phyloP scores from a whole-genome alignment of 495 filamentous ascomycete species.

The Hypomontagnella submonticulosa region DNA sequence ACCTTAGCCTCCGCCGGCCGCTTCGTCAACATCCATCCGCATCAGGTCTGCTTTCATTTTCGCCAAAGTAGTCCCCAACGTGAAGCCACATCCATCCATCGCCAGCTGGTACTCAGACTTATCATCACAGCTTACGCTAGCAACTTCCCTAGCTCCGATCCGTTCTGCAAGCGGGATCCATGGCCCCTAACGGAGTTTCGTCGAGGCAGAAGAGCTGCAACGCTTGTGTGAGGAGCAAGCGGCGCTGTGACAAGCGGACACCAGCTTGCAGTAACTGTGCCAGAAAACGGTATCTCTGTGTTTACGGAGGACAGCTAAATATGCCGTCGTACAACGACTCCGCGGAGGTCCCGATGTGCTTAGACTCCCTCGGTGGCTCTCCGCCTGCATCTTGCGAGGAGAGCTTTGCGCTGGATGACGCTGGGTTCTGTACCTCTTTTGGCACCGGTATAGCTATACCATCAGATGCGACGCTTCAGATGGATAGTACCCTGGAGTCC shows the following conservation, averaged over 20 bases:
- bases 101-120: background rate
- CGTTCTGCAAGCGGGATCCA: constrained; percentile 3
- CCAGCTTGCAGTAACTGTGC: constrained; percentile 51
- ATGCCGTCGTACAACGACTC: constrained; percentile 15
- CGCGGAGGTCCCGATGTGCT: constrained; percentile 13
- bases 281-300: constrained; percentile 46
- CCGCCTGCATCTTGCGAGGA: constrained; percentile 1
- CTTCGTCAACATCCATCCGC: background rate
- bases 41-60: background rate
- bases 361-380: constrained; percentile 17
- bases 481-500: constrained; percentile 25
- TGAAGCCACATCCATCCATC: background rate
- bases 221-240: constrained; percentile 51
- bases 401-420: background rate
- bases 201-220: constrained; percentile 55
- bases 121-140: background rate
- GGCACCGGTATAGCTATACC: constrained; percentile 4
- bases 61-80: background rate
- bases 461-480: constrained; percentile 11
- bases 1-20: background rate
- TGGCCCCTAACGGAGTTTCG: constrained; percentile 25
- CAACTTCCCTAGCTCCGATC: background rate
- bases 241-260: constrained; percentile 51
- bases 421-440: background rate
- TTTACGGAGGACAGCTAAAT: constrained; percentile 38